Base-by-base conservation (phyloP, 164 flowering plant genomes). In the Kalanchoe fedtschenkoi region DNA sequence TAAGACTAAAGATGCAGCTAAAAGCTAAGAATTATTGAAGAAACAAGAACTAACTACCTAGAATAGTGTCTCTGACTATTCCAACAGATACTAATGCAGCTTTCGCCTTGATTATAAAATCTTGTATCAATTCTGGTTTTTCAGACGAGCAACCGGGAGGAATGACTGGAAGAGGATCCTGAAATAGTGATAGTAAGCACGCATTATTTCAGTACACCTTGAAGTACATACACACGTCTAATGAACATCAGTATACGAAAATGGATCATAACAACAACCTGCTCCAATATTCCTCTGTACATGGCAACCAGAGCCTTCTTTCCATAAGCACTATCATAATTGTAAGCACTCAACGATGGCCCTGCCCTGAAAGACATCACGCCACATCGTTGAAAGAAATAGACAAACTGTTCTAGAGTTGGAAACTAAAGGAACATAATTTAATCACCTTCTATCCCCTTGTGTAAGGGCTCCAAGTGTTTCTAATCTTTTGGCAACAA, bases 381-480 rank as follows among this genome's bases (percentile, higher is more conserved):
- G 60, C 30, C 34, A 46, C 44, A 60, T 4, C 4, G 22, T 67
- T 58, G 69, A 61, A 65, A 22, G 66, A 28, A 42, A 71, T 35
- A 21, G 56, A 54, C 6, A 17, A 58, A 58, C 11, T 22, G 37
- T 35, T 58, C 26, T 16, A 9, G 16, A 16, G 34, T 17, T 19
- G 26, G 39, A 58, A 34, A n/a, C 37, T 51, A 21, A 57, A 5
- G 67, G 16, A 34, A 6, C 19, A 56, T 10, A 29, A 41, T 39
- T 4, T 62, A 66, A 44, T 46, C 55, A 82, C 98, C 98, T 80
- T 41, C 98, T 89, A 60, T 93, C 98, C 66, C 98, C 98, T 62
- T 93, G 98, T 47, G 98, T 93, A 56, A 93, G 68, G 56, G 98
- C 98, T 63, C 98, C 98, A 68, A 93, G 96, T 63, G 96, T 78